These are phyloP conservation scores for Calonectria leucothoes DNA, from an alignment of 2,329 filamentous ascomycete species.

Conservation along the genomic window DNA sequence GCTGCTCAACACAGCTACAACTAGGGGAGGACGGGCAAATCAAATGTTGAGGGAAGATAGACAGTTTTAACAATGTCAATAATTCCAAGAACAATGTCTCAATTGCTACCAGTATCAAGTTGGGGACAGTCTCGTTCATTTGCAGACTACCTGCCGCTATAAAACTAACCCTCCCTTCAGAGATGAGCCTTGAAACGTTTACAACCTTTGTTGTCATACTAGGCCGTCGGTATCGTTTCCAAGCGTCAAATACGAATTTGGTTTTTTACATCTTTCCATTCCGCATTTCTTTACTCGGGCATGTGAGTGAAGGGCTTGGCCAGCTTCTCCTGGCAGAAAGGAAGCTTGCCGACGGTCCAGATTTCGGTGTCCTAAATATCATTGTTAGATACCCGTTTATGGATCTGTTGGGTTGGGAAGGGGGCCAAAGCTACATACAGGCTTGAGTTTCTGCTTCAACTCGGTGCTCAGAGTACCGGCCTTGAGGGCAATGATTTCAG, in stretches of 20 bases:
- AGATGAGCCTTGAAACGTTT: neutral
- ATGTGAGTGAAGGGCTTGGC: constrained; percentile 73
- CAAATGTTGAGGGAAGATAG: neutral
- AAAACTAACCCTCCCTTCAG: neutral
- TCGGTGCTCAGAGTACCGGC: constrained; percentile 72
- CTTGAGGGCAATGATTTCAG: constrained; percentile 77
- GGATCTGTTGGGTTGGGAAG: neutral
- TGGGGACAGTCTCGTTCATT: neutral
- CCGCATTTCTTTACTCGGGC: constrained; percentile 60
- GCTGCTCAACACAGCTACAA: neutral
- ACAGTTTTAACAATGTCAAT: constrained; percentile 5
- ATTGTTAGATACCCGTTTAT: constrained; percentile 21
- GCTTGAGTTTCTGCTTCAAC: constrained; percentile 76
- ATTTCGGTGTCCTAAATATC: constrained; percentile 72
- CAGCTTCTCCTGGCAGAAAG: constrained; percentile 75
- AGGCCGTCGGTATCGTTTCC: constrained; percentile 15
- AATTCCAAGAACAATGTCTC: neutral
- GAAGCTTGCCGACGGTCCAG: constrained; percentile 76
- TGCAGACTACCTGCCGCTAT: neutral
- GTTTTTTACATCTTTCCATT: neutral
- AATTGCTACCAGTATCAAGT: neutral
- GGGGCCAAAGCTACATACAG: constrained; percentile 55
- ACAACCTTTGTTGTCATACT: neutral
- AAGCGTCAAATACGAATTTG: neutral
- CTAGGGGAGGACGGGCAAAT: neutral